Evolutionary conservation across 2,329 filamentous ascomycete genomes (phyloP), one percentile per base, ranked within the genome.

Genomic region (Trichoderma citrinoviride): DNA sequence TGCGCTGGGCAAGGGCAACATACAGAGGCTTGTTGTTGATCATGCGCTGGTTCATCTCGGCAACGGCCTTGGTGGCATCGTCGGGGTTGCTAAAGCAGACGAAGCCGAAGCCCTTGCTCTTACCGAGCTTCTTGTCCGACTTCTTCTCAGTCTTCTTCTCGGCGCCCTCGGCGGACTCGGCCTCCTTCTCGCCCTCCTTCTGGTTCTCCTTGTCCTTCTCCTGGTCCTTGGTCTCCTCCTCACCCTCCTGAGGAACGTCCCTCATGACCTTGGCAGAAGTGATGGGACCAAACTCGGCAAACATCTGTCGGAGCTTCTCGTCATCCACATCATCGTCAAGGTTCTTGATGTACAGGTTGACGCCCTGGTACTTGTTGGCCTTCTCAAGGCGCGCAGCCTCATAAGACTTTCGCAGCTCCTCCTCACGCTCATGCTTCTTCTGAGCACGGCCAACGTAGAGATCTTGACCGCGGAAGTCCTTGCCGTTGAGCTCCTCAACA

Each of bases 31-130:
- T 99, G 82, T 87, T 87, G 79, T 93, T 90, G 72, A 98, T 85
- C 95, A 99, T 99, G 80, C 95, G 93, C 85, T 98, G 94, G 85
- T 99, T 99, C 92, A 98, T 97, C 81, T 99, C 95, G 67, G 93
- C 93, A 70, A 99, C 94, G 70, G 95, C 95, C 88, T 98, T 98
- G 82, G 94, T 97, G 70, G 95, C 95, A 79, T 99, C 95, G 74
- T 99, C 95, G 67, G 95, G 93, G 85, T 96, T 98, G 87, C 91
- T 95, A 85, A 99, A 99, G 90, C 95, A 99, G 76, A 99, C 95
- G 79, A 99, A 99, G 74, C 95, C 95, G 78, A 99, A 99, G 78
- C 95, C 95, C 86, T 98, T 99, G 90, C 93, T 97, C 91, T 98
- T 98, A 78, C 95, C 95, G 67, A 96, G 85, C 82, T 85, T 88